phyloP scores from a whole-genome alignment of 169 alveolate species.

The Cystoisospora suis region DNA sequence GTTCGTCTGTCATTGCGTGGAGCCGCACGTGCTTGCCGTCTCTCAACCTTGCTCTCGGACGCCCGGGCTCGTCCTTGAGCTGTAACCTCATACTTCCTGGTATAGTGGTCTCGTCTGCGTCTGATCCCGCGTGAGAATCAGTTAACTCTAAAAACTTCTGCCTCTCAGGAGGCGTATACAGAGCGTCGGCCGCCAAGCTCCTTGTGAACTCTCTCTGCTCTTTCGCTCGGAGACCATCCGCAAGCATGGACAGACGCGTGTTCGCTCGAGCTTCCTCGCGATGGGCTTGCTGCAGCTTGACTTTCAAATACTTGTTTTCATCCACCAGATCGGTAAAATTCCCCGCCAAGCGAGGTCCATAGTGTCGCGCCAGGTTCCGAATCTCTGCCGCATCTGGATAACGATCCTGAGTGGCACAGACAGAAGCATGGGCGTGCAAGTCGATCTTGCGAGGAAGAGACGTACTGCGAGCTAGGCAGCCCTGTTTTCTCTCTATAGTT shows the following conservation, averaged over 20 bases:
- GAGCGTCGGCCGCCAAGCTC: conserved; percentile 40
- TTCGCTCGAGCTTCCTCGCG: conserved; percentile 55
- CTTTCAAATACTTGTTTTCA: conserved; percentile 59
- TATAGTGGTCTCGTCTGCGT: too few relatives aligned
- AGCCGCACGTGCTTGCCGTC: not conserved
- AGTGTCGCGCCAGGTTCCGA: conserved; percentile 52
- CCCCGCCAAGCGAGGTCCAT: conserved; percentile 53
- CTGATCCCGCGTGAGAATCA: too few relatives aligned
- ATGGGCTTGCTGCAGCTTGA: conserved; percentile 50
- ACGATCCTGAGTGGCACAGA: conserved; percentile 22
- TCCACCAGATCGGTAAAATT: conserved; percentile 39
- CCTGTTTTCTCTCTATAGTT: not conserved
- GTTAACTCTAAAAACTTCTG: too few relatives aligned
- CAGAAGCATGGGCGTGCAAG: not conserved
- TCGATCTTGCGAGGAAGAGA: not conserved
- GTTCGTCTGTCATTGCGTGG: conserved; percentile 24
- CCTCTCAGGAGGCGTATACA: too few relatives aligned
- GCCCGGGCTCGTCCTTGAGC: not conserved
- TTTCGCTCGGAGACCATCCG: conserved; percentile 31
- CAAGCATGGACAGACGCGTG: not conserved
- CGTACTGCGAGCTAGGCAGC: not conserved
- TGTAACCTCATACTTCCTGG: not conserved
- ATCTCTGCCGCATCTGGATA: conserved; percentile 62
- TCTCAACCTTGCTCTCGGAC: not conserved
- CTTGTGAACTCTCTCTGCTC: conserved; percentile 49